These are phyloP conservation scores for Fusarium begoniae DNA, from an alignment of 2,329 filamentous ascomycete genomes.

Conservation along the genomic window DNA sequence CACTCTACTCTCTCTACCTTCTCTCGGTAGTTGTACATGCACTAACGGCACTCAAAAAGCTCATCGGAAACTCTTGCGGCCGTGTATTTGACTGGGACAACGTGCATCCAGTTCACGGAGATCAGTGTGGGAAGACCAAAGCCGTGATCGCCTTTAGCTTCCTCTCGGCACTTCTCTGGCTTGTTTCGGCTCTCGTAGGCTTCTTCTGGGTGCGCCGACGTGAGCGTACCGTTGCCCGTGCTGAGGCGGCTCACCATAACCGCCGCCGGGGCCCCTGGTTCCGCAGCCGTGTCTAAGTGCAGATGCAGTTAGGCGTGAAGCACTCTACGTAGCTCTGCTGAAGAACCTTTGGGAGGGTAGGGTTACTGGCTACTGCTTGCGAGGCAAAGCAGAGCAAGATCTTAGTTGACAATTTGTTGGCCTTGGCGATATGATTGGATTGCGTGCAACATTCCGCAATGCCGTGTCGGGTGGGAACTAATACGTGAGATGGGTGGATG, in stretches of 20 bases:
- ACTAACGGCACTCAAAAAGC: conserved; percentile 40
- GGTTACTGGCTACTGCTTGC: not conserved
- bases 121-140: conserved; percentile 74
- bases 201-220: conserved; percentile 62
- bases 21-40: not conserved
- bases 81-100: conserved; percentile 68
- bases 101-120: conserved; percentile 55
- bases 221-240: conserved; percentile 47
- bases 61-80: conserved; percentile 61
- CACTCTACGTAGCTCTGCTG: not conserved
- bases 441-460: conserved; percentile 22
- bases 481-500: conserved; percentile 7
- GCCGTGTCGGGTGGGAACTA: conserved; percentile 16
- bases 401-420: conserved; percentile 5
- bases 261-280: conserved; percentile 53
- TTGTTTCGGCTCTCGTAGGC: conserved; percentile 68
- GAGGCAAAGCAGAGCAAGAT: not conserved
- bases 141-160: conserved; percentile 77
- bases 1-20: not conserved
- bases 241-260: conserved; percentile 41
- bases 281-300: conserved; percentile 53
- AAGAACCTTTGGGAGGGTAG: conserved; percentile 9
- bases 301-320: not conserved
- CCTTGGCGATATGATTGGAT: conserved; percentile 13
- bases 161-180: conserved; percentile 75